Percentiles rank a stretch among this genome's conserved stretches.
Conservation (phyloP, 192 early-diverging fungal genomes). For the Backusella australiensis region DNA sequence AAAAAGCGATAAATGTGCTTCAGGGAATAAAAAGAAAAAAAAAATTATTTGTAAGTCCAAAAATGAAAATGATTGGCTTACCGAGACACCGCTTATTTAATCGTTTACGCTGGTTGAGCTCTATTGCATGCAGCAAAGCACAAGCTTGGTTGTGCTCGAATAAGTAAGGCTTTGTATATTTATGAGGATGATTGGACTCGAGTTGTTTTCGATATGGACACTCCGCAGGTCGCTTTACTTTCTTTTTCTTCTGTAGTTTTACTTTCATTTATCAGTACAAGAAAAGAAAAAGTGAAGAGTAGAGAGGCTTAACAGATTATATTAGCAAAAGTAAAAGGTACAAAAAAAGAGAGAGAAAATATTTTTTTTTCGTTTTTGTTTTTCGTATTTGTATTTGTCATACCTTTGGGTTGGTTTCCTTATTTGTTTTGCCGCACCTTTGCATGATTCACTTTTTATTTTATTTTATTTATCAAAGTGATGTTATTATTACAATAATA, state of each 20-base stretch:
- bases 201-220: constrained; percentile 7
- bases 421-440: constrained; percentile 1
- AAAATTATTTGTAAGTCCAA: background rate
- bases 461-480: background rate
- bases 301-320: background rate
- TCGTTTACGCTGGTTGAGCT: background rate
- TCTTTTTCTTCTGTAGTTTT: background rate
- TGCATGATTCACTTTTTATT: constrained; percentile 6
- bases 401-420: background rate
- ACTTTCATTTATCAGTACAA: background rate
- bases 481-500: background rate
- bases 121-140: constrained; percentile 6
- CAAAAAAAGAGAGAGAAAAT: background rate
- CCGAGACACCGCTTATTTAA: constrained; percentile 1
- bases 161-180: background rate
- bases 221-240: background rate
- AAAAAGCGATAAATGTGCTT: constrained; percentile 17
- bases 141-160: background rate
- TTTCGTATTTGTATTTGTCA: background rate
- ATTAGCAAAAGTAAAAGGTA: background rate
- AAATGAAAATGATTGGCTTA: background rate
- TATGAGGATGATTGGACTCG: background rate
- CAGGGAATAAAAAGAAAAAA: background rate
- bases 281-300: background rate
- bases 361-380: background rate